Evolutionary conservation across 495 filamentous ascomycete species (phyloP), one percentile per base, ranked within the genome.

Genomic region (Trichoderma reesei): DNA sequence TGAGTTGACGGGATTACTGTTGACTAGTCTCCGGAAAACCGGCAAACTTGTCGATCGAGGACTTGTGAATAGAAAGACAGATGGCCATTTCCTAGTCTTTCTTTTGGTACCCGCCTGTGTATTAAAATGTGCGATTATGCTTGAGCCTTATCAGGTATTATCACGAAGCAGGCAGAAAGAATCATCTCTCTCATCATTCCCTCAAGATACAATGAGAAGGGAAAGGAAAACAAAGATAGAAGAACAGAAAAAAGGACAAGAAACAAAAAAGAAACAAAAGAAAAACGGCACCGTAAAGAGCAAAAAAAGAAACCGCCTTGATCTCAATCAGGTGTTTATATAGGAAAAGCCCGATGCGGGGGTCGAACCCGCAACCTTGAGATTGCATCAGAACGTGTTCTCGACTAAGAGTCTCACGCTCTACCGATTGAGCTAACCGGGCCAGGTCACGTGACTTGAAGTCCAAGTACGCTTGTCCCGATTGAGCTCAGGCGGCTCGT

Each of bases 391-490:
- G 51, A 56, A 56, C 51, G 51, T 56, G 51, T 56, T 5, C 9
- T 10, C 34, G 2, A 85, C 26, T 88, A 88, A 88, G 85, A 88
- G 86, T 88, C 86, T 86, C 83, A 88, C 86, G 86, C 86, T 88
- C 86, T 88, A 86, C 85, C 85, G 85, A 88, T 88, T 88, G 86
- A 88, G 85, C 85, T 88, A 88, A 83, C 84, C 73, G 73, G 76
- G 62, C 62, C 38, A 34, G 34, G 18, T 56, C 51, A 48, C n/a
- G 4, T 48, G 44, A 48, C 44, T 39, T 48, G 18, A 0, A 7
- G 9, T n/a, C 44, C 44, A 48, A 48, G 33, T 14, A 33, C 26
- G 20, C 11, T 13, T 56, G 26, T 4, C 5, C 51, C 8, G 26
- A 16, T 33, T 34, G 51, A 56, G 51, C 51, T 56, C 51, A 56